phyloP scores from a whole-genome alignment of 2,329 filamentous ascomycete species.

The Ophiostoma triangulosporum region DNA sequence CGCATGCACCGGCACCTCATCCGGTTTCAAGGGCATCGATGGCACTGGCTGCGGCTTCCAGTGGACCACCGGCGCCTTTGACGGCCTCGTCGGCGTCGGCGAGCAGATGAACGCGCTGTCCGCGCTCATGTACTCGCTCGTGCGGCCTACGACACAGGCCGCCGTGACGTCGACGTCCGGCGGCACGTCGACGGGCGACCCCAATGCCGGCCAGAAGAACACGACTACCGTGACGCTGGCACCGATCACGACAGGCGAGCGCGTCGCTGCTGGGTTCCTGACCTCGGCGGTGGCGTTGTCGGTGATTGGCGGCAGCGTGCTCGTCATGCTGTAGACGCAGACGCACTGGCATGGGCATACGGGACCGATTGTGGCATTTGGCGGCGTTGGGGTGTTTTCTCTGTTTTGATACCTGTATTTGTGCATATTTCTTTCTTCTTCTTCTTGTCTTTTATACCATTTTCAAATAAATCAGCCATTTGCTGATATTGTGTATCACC shows the following conservation, averaged over 20 bases:
- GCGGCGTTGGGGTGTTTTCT: neutral
- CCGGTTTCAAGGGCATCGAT: constrained; percentile 30
- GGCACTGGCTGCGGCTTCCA: constrained; percentile 54
- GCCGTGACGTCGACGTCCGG: constrained; percentile 42
- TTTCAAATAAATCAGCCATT: no score
- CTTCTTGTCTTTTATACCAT: neutral
- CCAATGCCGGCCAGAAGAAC: constrained; percentile 28
- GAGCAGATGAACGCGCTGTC: constrained; percentile 56
- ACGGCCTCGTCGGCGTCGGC: constrained; percentile 49
- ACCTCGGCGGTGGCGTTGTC: constrained; percentile 37
- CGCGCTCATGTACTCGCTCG: constrained; percentile 47
- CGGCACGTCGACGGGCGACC: constrained; percentile 43
- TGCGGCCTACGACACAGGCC: constrained; percentile 23
- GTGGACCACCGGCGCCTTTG: constrained; percentile 45
- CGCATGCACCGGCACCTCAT: constrained; percentile 35
- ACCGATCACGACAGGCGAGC: constrained; percentile 34
- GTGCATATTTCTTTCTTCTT: neutral
- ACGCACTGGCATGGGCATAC: neutral
- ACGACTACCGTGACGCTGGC: constrained; percentile 17
- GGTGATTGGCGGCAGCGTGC: constrained; percentile 35
- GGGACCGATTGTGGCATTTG: neutral
- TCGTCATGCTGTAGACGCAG: constrained; percentile 28
- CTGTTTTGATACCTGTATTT: neutral
- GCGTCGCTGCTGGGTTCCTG: constrained; percentile 41
- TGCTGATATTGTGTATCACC: no score